Percentiles rank a stretch among this genome's conserved stretches.
phyloP scores from a whole-genome alignment of 2,329 filamentous ascomycete genomes.

The Cordyceps cicadae region DNA sequence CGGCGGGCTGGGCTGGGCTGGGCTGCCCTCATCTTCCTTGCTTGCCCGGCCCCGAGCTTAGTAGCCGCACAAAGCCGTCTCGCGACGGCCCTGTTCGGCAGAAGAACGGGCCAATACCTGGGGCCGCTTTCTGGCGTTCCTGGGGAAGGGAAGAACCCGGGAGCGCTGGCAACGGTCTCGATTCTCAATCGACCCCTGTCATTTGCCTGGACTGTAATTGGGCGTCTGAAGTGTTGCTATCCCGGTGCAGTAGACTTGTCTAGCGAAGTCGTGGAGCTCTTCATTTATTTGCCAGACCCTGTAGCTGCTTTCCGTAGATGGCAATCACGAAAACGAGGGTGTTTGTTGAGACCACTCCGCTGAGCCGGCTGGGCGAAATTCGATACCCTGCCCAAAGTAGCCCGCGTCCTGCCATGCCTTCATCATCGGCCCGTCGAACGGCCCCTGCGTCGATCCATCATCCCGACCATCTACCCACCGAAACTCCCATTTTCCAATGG shows the following conservation, averaged over 20 bases:
- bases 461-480: slow-evolving; percentile 86
- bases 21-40: neutral
- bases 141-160: slow-evolving; percentile 4
- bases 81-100: slow-evolving; percentile 2
- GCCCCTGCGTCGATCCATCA: slow-evolving; percentile 69
- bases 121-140: neutral
- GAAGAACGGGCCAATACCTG: neutral
- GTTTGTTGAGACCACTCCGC: slow-evolving; percentile 44
- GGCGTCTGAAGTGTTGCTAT: neutral
- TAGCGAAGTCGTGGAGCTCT: too few species aligned
- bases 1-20: neutral
- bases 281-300: too few species aligned
- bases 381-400: slow-evolving; percentile 86
- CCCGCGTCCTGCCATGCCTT: slow-evolving; percentile 83
- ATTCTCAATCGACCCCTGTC: neutral
- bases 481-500: slow-evolving; percentile 64
- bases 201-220: neutral
- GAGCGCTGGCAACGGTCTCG: neutral
- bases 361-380: slow-evolving; percentile 55
- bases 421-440: slow-evolving; percentile 81
- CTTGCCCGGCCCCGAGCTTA: neutral
- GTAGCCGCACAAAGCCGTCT: slow-evolving; percentile 6
- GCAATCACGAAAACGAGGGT: slow-evolving; percentile 38
- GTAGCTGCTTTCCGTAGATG: neutral
- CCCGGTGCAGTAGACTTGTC: neutral